Evolutionary conservation across 169 alveolate species (phyloP).

Genomic region (Theileria annulata): DNA sequence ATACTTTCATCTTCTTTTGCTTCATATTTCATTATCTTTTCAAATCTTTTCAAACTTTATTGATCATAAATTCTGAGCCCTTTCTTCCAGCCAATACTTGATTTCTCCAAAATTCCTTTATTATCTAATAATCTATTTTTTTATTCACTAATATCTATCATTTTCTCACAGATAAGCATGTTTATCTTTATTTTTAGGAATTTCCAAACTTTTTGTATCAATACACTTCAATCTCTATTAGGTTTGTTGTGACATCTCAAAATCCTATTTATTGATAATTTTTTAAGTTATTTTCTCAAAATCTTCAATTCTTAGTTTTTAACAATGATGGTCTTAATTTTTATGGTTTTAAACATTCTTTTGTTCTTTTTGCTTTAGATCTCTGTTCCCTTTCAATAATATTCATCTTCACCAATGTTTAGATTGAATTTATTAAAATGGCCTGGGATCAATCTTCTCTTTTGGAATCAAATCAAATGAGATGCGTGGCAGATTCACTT

Average conservation of each 20-base stretch:
- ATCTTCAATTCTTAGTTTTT: neutral
- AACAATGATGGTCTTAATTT: neutral
- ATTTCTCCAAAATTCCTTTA: neutral
- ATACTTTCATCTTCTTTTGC: neutral
- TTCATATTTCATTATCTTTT: neutral
- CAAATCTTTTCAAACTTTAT: neutral
- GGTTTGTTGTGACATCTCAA: neutral
- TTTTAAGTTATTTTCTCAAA: neutral
- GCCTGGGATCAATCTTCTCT: neutral
- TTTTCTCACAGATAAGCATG: neutral
- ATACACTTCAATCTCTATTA: neutral
- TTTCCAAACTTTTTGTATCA: neutral
- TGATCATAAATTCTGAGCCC: neutral
- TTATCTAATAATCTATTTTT: neutral
- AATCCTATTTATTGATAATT: neutral
- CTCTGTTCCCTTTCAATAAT: neutral
- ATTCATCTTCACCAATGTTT: constrained; percentile 5
- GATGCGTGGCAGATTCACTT: constrained; percentile 23
- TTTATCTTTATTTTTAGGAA: neutral
- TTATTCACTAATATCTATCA: neutral
- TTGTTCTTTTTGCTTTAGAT: constrained; percentile 4
- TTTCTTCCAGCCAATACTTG: neutral
- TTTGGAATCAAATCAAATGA: constrained; percentile 17
- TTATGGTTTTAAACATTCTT: constrained; percentile 6
- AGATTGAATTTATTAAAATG: neutral